These are phyloP conservation scores for Alternaria burnsii DNA, from an alignment of 2,329 filamentous ascomycete genomes.

Conservation along the genomic window DNA sequence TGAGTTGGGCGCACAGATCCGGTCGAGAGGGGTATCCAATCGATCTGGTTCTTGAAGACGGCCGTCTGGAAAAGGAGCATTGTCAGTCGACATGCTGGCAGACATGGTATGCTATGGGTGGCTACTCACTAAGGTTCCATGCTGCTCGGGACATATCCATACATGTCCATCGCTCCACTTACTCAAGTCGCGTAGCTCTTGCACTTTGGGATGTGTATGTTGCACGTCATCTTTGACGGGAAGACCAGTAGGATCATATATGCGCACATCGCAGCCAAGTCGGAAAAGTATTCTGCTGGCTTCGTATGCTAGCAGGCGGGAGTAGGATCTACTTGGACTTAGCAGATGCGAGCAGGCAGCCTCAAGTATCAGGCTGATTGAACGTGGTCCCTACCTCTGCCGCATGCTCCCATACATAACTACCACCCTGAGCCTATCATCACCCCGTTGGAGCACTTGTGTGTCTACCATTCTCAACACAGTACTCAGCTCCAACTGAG, in stretches of 20 bases:
- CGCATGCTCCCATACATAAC: conserved; percentile 70
- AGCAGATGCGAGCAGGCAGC: background rate
- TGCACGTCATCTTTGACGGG: conserved; percentile 71
- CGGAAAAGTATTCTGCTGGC: conserved; percentile 67
- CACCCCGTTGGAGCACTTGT: conserved; percentile 51
- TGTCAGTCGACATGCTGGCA: background rate
- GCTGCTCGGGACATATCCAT: conserved; percentile 72
- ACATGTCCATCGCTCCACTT: conserved; percentile 72
- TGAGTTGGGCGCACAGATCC: conserved; percentile 72
- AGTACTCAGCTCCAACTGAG: conserved; percentile 63
- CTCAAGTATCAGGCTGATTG: background rate
- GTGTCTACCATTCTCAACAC: conserved; percentile 61
- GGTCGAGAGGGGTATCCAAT: conserved; percentile 71
- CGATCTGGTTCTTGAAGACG: conserved; percentile 75
- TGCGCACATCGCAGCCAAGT: conserved; percentile 71
- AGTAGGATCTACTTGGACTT: conserved; percentile 62
- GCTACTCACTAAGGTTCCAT: conserved; percentile 65
- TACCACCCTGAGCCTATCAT: conserved; percentile 62
- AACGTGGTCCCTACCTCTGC: conserved; percentile 33
- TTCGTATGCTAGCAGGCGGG: conserved; percentile 67
- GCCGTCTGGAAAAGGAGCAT: conserved; percentile 56
- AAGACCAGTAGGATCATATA: conserved; percentile 66
- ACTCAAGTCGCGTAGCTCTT: conserved; percentile 68
- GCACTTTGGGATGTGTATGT: conserved; percentile 67
- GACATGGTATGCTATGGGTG: too few relatives aligned